Evolutionary conservation across 192 early-diverging fungal species (phyloP), one percentile per base, ranked within the genome.

Genomic region (Entomortierella chlamydospora): DNA sequence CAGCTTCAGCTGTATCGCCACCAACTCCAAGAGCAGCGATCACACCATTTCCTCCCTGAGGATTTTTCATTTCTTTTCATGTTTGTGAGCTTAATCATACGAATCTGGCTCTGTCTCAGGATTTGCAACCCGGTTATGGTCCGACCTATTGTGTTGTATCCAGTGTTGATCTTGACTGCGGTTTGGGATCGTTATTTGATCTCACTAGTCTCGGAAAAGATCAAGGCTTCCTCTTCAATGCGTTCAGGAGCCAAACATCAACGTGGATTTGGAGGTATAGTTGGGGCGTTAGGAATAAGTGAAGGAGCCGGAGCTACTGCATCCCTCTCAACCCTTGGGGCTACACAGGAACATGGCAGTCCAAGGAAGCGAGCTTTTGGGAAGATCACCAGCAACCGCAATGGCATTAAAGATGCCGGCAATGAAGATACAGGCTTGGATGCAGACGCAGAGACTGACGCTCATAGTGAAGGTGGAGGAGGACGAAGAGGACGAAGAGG

Each of bases 171-270:
- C 0, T 42, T 68, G 58, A 68, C 73, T 8, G 65, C 63, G 0
- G 54, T 76, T 0, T 76, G 73, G 73, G 73, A 76, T 30, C 64
- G 73, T 31, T 76, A 76, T 50, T 34, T 68, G 30, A 57, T 76
- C 6, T 68, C 73, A 0, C 1, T 76, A 10, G 51, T 61, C 15
- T 59, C 64, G n/a, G 64, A 61, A 2, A 41, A 39, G 18, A 51
- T 58, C 55, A 29, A 28, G 33, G 13, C 2, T 28, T 28, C 52
- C 4, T 9, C 4, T 13, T 51, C 13, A 9, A 47, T 47, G 4
- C 34, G 34, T 7, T 22, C n/a, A 26, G 33, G 9, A 56, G n/a
- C n/a, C n/a, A 58, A 39, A 22, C 39, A 26, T 5, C 37, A 6
- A 23, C 57, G 37, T 22, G 26, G 45, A 29, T 62, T 45, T 3